These are phyloP conservation scores for Liriodendron chinense DNA, from an alignment of 164 flowering plant species.

Conservation along the genomic window DNA sequence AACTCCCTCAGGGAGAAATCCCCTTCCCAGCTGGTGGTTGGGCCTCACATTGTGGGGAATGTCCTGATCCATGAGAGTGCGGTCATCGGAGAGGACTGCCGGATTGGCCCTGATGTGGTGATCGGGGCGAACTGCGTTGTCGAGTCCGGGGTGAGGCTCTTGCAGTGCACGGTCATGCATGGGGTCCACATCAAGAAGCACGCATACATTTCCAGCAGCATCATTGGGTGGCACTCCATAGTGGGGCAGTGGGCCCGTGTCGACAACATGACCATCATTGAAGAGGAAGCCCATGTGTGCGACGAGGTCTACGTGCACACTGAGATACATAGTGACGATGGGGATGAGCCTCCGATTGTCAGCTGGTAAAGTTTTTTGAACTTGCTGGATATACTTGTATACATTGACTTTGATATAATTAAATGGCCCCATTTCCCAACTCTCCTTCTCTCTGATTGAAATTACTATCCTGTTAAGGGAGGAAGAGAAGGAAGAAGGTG, in stretches of 20 bases:
- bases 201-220: slow-evolving; percentile 89
- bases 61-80: slow-evolving; percentile 87
- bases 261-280: slow-evolving; percentile 97
- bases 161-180: slow-evolving; percentile 91
- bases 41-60: slow-evolving; percentile 78
- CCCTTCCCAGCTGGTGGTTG: slow-evolving; percentile 59
- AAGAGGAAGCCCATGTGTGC: slow-evolving; percentile 93
- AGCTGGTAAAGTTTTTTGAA: slow-evolving; percentile 18
- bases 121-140: slow-evolving; percentile 94
- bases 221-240: slow-evolving; percentile 97
- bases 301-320: too few relatives aligned
- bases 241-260: slow-evolving; percentile 98
- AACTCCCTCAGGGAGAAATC: slow-evolving; percentile 75
- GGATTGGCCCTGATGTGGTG: slow-evolving; percentile 96
- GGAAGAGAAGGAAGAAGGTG: too few relatives aligned
- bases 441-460: too few relatives aligned
- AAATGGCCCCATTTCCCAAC: too few relatives aligned
- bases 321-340: slow-evolving; percentile 98
- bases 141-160: slow-evolving; percentile 93
- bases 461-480: too few relatives aligned
- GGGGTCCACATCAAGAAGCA: slow-evolving; percentile 90
- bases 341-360: slow-evolving; percentile 95
- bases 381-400: too few relatives aligned
- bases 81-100: slow-evolving; percentile 87
- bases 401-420: too few relatives aligned